Conservation (phyloP, 257 asterid genomes). For the Capsicum pubescens region DNA sequence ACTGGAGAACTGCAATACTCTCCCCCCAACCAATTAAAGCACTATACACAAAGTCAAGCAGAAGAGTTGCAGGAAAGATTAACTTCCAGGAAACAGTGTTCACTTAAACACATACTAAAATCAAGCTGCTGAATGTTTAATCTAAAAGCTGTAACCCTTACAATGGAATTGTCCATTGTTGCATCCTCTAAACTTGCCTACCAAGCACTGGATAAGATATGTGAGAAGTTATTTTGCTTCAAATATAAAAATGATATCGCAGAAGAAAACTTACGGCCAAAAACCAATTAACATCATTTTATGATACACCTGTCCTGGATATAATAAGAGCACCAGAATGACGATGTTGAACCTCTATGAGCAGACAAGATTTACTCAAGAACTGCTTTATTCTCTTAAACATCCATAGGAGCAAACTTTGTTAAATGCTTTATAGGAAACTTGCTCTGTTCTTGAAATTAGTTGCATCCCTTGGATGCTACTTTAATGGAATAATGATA, state of each 20-base stretch:
- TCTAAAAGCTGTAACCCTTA: background rate
- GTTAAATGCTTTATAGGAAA: background rate
- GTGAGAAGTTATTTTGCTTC: background rate
- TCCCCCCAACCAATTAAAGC: background rate
- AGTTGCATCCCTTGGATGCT: background rate
- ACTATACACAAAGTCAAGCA: background rate
- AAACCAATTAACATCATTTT: background rate
- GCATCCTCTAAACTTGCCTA: background rate
- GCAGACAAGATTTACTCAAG: background rate
- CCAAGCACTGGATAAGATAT: background rate
- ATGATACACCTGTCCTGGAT: background rate
- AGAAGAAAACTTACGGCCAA: background rate
- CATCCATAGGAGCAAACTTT: background rate
- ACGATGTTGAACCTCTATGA: background rate
- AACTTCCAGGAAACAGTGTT: background rate
- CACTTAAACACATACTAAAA: background rate
- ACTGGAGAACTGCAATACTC: no score
- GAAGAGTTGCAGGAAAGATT: background rate
- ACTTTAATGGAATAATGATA: background rate
- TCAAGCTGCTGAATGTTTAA: background rate
- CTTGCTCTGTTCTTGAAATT: background rate
- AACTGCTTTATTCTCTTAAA: background rate
- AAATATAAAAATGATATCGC: background rate
- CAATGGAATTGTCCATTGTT: background rate
- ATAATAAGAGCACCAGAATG: background rate